phyloP scores from a whole-genome alignment of 805 yeast species.

The Yamadazyma insecticola region DNA sequence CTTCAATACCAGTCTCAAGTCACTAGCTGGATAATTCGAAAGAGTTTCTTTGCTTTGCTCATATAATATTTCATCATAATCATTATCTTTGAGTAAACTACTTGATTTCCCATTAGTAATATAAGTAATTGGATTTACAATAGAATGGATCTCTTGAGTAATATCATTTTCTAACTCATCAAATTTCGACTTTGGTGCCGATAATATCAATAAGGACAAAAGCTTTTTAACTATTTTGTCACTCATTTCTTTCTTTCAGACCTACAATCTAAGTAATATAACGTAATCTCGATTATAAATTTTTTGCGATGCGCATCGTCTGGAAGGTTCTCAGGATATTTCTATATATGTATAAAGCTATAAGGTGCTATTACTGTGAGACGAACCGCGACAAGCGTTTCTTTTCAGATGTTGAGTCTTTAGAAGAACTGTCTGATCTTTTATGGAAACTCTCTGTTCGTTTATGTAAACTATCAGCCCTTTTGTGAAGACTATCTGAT shows the following conservation, averaged over 20 bases:
- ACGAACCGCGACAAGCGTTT: conserved; percentile 11
- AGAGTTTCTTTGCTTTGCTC: conserved; percentile 12
- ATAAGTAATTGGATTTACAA: conserved; percentile 13
- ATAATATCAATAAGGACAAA: conserved; percentile 9
- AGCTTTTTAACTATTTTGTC: conserved; percentile 8
- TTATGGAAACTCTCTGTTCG: background rate
- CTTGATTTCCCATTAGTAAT: conserved; percentile 23
- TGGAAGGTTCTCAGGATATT: too few species aligned
- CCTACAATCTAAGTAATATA: background rate
- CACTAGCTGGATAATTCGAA: conserved; percentile 16
- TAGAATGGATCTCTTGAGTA: conserved; percentile 5
- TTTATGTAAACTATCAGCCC: background rate
- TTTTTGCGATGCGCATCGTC: conserved; percentile 1
- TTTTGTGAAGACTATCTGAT: background rate
- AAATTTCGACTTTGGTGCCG: conserved; percentile 7
- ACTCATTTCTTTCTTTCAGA: conserved; percentile 1
- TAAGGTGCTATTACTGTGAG: conserved; percentile 1
- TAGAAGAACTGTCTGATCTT: conserved; percentile 2
- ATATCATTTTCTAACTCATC: background rate
- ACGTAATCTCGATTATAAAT: too few species aligned
- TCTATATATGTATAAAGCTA: background rate
- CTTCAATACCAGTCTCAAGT: conserved; percentile 15
- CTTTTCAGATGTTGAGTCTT: too few species aligned
- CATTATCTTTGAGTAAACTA: conserved; percentile 17
- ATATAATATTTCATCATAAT: conserved; percentile 15